phyloP scores from a whole-genome alignment of 1,139 yeast genomes.

The Protomyces lactucae-debilis region DNA sequence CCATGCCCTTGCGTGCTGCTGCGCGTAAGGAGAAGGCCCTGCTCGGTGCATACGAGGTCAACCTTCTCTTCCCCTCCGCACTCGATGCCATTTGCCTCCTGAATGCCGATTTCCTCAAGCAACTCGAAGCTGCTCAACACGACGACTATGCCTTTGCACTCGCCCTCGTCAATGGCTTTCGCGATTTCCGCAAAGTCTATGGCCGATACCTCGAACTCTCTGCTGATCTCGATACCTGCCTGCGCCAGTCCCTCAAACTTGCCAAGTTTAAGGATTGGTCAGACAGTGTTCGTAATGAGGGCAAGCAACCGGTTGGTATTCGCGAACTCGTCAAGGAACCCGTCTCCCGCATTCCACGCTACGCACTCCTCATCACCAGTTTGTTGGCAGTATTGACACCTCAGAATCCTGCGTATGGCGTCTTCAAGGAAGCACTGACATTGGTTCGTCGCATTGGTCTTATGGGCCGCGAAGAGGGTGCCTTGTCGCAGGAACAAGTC shows the following conservation, averaged over 20 bases:
- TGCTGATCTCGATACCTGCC: conserved; percentile 14
- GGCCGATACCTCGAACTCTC: conserved; percentile 25
- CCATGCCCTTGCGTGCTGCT: conserved; percentile 18
- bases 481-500: conserved; percentile 17
- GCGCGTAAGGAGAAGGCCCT: conserved; percentile 17
- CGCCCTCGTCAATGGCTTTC: conserved; percentile 15
- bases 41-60: conserved; percentile 24
- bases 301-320: conserved; percentile 20
- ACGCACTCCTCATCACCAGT: conserved; percentile 23
- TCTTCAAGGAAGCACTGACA: conserved; percentile 20
- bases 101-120: conserved; percentile 25
- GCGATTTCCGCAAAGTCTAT: conserved; percentile 21
- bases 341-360: conserved; percentile 25
- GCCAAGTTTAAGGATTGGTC: conserved; percentile 22
- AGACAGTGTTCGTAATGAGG: conserved; percentile 3
- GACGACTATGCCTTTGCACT: conserved; percentile 16
- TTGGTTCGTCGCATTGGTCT: conserved; percentile 18
- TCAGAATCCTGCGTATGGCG: conserved; percentile 22
- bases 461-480: conserved; percentile 20
- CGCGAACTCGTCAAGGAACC: conserved; percentile 29
- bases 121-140: conserved; percentile 5
- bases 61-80: conserved; percentile 23
- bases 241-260: conserved; percentile 11
- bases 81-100: conserved; percentile 26
- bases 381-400: conserved; percentile 8